A percentile compares a stretch with the other conserved stretches of the same genome.
phyloP scores from a whole-genome alignment of 1,139 yeast genomes.

The Geotrichum cucujoidarum region DNA sequence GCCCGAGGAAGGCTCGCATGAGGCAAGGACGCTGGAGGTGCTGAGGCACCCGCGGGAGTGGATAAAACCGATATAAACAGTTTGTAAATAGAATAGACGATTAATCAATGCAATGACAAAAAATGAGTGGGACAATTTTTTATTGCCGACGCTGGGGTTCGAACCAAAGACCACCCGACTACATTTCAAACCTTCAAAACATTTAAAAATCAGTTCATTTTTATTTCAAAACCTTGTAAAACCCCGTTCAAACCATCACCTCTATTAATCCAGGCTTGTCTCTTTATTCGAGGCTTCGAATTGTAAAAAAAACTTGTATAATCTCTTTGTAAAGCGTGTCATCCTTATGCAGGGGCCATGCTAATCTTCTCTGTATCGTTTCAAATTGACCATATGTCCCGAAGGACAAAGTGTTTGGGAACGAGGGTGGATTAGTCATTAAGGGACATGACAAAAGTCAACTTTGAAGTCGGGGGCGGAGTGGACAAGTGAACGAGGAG shows the following conservation, averaged over 20 bases:
- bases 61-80: slow-evolving; percentile 35
- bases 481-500: too few species aligned
- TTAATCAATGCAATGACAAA: not conserved
- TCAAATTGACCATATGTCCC: slow-evolving; percentile 61
- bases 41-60: slow-evolving; percentile 75
- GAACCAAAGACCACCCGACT: not conserved
- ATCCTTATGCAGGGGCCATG: slow-evolving; percentile 99
- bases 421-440: too few species aligned
- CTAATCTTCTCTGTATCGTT: slow-evolving; percentile 98
- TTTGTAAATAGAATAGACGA: not conserved
- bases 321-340: slow-evolving; percentile 97
- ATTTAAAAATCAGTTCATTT: not conserved
- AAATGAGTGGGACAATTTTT: not conserved
- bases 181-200: not conserved
- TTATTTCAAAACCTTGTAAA: not conserved
- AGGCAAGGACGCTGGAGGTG: slow-evolving; percentile 63
- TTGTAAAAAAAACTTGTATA: slow-evolving; percentile 63
- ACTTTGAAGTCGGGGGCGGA: too few species aligned
- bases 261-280: too few species aligned
- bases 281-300: too few species aligned
- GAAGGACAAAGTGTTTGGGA: too few species aligned
- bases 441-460: too few species aligned
- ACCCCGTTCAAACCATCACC: too few species aligned
- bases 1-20: slow-evolving; percentile 80
- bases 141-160: not conserved